phyloP scores from a whole-genome alignment of 1,139 yeast species.

The Diutina catenulata region DNA sequence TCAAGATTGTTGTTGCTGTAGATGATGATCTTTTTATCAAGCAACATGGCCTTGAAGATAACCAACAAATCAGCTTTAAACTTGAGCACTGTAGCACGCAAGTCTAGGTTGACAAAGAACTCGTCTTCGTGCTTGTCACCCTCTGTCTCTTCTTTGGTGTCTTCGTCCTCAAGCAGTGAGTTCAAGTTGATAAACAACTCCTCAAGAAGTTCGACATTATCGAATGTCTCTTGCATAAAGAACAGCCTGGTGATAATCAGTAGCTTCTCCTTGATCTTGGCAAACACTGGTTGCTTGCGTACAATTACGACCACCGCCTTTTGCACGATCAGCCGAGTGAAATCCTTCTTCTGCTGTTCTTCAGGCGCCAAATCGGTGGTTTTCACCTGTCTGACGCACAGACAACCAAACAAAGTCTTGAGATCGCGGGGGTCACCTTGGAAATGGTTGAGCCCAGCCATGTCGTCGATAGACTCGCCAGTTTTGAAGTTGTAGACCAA shows the following conservation, averaged over 20 bases:
- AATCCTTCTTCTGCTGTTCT: constrained; percentile 45
- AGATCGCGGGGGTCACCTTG: constrained; percentile 35
- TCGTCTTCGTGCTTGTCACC: constrained; percentile 23
- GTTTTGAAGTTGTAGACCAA: constrained; percentile 58
- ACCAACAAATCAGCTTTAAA: constrained; percentile 53
- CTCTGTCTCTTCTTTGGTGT: constrained; percentile 3
- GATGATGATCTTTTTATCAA: constrained; percentile 59
- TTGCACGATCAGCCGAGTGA: constrained; percentile 83
- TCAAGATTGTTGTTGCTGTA: constrained; percentile 76
- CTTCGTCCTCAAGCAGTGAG: constrained; percentile 15
- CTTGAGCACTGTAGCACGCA: constrained; percentile 51
- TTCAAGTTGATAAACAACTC: constrained; percentile 66
- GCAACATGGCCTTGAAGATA: constrained; percentile 61
- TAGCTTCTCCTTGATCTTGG: constrained; percentile 79
- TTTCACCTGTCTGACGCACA: constrained; percentile 79
- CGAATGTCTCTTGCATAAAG: constrained; percentile 69
- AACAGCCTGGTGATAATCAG: constrained; percentile 83
- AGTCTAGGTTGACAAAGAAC: constrained; percentile 61
- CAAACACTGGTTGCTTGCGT: constrained; percentile 68
- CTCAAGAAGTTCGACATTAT: constrained; percentile 55
- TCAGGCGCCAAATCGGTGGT: constrained; percentile 41
- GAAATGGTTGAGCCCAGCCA: constrained; percentile 32
- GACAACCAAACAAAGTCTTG: constrained; percentile 81
- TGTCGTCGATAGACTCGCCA: constrained; percentile 29
- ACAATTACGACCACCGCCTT: constrained; percentile 85